Percentiles rank a stretch among this genome's conserved stretches.
phyloP scores from a whole-genome alignment of 257 asterid species.

The Solanum paucissectum region DNA sequence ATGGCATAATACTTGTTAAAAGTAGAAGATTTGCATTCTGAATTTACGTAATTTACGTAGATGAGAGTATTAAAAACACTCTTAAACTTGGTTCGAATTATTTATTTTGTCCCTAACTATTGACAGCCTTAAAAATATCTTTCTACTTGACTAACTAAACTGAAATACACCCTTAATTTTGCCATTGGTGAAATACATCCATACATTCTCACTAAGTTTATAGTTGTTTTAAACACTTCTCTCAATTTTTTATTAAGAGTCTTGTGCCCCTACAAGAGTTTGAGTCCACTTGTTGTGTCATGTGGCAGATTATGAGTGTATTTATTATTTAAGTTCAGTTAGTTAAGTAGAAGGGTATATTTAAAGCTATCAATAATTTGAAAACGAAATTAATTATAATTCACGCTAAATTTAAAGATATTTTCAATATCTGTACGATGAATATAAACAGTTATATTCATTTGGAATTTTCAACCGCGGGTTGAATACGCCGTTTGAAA shows the following conservation, averaged over 20 bases:
- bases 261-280: background rate
- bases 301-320: background rate
- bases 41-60: background rate
- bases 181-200: background rate
- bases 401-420: no score
- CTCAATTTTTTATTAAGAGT: background rate
- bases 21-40: background rate
- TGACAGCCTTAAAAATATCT: no score
- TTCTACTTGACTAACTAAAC: no score
- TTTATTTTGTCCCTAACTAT: no score
- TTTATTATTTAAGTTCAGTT: no score
- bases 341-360: no score
- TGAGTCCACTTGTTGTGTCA: background rate
- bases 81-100: accelerated
- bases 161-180: accelerated
- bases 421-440: no score
- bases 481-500: background rate
- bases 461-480: background rate
- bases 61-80: background rate
- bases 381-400: no score
- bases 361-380: background rate
- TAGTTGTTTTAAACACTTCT: no score
- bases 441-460: background rate
- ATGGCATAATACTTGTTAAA: background rate
- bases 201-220: no score